Base-by-base conservation (phyloP, 352 stramenopile genomes). In the Globisporangium rhizosaccharum region DNA sequence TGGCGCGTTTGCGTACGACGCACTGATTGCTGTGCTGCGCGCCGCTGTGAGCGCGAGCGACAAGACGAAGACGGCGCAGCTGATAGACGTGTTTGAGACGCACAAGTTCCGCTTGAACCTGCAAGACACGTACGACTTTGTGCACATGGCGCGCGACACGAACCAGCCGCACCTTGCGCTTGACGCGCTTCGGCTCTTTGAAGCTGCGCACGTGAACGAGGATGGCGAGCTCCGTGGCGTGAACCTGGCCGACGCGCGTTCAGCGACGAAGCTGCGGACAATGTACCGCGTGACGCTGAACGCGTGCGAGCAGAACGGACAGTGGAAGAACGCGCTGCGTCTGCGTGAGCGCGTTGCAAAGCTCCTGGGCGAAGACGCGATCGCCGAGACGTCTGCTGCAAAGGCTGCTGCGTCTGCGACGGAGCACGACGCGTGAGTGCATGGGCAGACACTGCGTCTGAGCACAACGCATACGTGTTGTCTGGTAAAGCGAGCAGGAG, bases 311-410 rank as follows among this genome's bases (percentile, higher is more conserved):
- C 67, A 76, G 51, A 63, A 65, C 42, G 76, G 79, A 23, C 53
- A 78, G 42, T 87, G 76, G 79, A 89, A 89, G 66, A 65, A 72
- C 47, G 79, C 79, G 51, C 66, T 89, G 17, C 49, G 63, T 41
- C 65, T 89, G 57, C 75, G 72, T 45, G 69, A 82, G 44, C 64
- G 58, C 36, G 79, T 85, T 53, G 70, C 65, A 7, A 67, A 59
- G 11, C 73, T 89, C 9, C 54, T 79, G 25, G 71, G 75, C 20
- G 47, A 75, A 28, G 61, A 77, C 25, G 61, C 56, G 17, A 59
- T 20, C 51, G 57, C 51, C 23, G 50, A 61, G 49, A 67, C 48
- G 49, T 17, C 39, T 10, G 47, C 23, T 23, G 25, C 14, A 9
- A 28, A 33, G 20, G 41, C 36, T 9, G 36, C 36, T 15, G 20